phyloP scores from a whole-genome alignment of 345 rosid genomes.

The Bruguiera parviflora region DNA sequence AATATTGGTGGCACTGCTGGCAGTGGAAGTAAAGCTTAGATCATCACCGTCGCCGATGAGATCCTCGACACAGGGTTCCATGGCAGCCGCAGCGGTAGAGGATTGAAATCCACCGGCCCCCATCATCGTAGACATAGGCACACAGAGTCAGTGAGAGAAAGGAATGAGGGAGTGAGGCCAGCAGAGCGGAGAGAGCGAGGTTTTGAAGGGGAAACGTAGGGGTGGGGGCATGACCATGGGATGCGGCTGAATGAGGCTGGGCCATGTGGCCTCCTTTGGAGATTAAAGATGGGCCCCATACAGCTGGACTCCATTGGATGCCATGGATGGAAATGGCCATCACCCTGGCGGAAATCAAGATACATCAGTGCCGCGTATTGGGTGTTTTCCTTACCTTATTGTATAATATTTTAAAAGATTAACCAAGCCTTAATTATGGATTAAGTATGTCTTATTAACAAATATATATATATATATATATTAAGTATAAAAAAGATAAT shows the following conservation, averaged over 20 bases:
- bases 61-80: slow-evolving; percentile 29
- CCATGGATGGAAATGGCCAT: neutral
- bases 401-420: too few species aligned
- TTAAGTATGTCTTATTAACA: too few species aligned
- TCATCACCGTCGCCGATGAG: slow-evolving; percentile 35
- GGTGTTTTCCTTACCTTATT: too few species aligned
- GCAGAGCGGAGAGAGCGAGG: neutral
- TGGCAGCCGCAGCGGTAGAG: slow-evolving; percentile 13
- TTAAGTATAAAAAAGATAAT: neutral
- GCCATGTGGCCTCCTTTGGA: slow-evolving; percentile 34
- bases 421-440: too few species aligned
- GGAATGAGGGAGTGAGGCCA: neutral
- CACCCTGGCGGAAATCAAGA: too few species aligned
- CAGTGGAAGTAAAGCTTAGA: slow-evolving; percentile 41
- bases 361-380: too few species aligned
- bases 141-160: neutral
- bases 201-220: slow-evolving; percentile 12
- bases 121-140: neutral
- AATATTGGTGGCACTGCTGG: slow-evolving; percentile 19
- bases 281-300: slow-evolving; percentile 17
- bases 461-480: too few species aligned
- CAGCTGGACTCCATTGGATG: slow-evolving; percentile 7
- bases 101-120: neutral
- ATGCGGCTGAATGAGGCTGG: slow-evolving; percentile 40
- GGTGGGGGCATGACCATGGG: neutral